These are phyloP conservation scores for Beauveria sp. DNA, from an alignment of 2,329 filamentous ascomycete species.

Conservation along the genomic window DNA sequence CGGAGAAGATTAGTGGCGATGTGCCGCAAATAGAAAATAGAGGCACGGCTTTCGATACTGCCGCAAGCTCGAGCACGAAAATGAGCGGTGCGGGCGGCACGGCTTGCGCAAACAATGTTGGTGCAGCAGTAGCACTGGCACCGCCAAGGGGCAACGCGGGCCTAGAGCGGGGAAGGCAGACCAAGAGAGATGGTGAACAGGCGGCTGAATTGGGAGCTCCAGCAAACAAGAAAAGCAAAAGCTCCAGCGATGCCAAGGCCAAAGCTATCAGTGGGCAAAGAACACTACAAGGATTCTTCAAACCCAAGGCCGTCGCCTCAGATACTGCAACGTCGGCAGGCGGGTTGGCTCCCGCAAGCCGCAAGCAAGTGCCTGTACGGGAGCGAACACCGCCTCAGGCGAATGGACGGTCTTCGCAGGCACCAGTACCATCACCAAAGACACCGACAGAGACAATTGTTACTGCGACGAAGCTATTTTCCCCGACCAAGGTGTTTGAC, in stretches of 20 bases:
- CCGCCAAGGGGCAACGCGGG: background rate
- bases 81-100: background rate
- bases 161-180: background rate
- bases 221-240: conserved; percentile 31
- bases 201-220: conserved; percentile 16
- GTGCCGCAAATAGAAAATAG: background rate
- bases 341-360: background rate
- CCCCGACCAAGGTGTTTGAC: conserved; percentile 47
- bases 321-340: background rate
- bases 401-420: background rate
- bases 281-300: conserved; percentile 75
- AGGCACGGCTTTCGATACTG: background rate
- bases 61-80: background rate
- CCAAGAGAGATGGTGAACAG: conserved; percentile 21
- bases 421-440: background rate
- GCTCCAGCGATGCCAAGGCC: conserved; percentile 19
- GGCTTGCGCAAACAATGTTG: background rate
- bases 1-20: background rate
- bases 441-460: background rate
- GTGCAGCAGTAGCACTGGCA: background rate
- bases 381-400: background rate
- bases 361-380: background rate
- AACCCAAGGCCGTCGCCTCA: conserved; percentile 37
- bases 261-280: conserved; percentile 31
- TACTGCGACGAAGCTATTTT: background rate